Base-by-base conservation (phyloP, 2,329 filamentous ascomycete species). In the Pseudogymnoascus sp. region DNA sequence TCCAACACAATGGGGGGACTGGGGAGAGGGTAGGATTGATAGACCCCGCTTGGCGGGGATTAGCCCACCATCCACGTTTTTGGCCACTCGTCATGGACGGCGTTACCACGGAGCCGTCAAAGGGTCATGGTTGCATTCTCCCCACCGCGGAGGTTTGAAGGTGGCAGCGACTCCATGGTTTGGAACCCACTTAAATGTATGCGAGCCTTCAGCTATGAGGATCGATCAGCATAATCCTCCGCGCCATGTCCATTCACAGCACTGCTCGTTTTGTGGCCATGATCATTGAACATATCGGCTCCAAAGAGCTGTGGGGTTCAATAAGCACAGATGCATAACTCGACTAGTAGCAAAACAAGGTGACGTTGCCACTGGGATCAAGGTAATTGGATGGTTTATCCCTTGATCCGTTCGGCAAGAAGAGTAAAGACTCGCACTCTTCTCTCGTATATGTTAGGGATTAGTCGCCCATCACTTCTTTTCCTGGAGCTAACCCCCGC, bases 321-420 rank as follows among this genome's bases (percentile, higher is more conserved):
- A 18, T 18, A 31, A 18, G 42, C 18, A 46, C 42, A 14, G 28
- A 18, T 56, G 25, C 49, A 34, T 56, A 31, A 31, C 46, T 31
- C 2, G 25, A 53, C 3, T 11, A 34, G 49, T 56, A 5, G 25
- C 25, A 34, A 56, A 16, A 14, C n/a, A 34, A 53, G n/a, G 49
- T 34, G 49, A 56, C 49, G 28, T 56, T 56, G 49, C 49, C 49
- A 56, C 16, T 56, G n/a, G 25, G 28, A 56, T 56, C 49, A 56
- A 34, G 28, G 49, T 9, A 56, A 9, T 16, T 34, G 49, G 2
- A 56, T 53, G 49, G 49, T 56, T 28, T n/a, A 34, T 56, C 49
- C 49, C 6, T 56, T 56, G 16, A 56, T 56, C 28, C 49, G 49
- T 34, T 21, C 9, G 28, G 18, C 49, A 6, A 34, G 28, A 34